Evolutionary conservation across 768 basidiomycete species (phyloP), one percentile per base, ranked within the genome.

Genomic region (Agrocybe pediades): DNA sequence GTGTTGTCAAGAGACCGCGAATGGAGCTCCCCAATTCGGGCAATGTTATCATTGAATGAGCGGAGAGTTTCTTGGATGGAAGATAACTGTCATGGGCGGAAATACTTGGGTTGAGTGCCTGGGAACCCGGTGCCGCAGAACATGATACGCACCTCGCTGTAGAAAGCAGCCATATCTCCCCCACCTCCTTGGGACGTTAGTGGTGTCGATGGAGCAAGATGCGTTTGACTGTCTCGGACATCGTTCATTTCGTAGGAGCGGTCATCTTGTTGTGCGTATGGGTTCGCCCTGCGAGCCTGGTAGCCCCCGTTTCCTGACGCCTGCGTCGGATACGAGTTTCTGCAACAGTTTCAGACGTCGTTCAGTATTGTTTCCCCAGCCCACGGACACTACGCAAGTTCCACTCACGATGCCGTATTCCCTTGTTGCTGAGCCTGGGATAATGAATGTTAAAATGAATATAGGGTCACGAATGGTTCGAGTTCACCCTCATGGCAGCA

Each of bases 401-500:
- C 51, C 42, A 77, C 82, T 55, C 69, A 84, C 80, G 75, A 72
- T 69, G 69, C 74, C 53, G 74, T 58, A 66, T 74, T 77, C 47
- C 80, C 80, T 63, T 87, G 84, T 63, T 89, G 89, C 62, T 89
- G 89, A 44, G 88, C 88, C 87, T 89, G 58, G 25, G 11, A 26
- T 45, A 43, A 52, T 33, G 41, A 49, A 55, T 54, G 53, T 51
- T 48, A 53, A 30, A 27, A 45, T 46, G 57, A 62, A 40, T 53
- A 23, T n/a, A 40, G 16, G 26, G 3, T 23, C 24, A 19, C 17
- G 26, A 46, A 23, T 27, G 47, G 56, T 55, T 51, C 49, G 46
- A 49, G 58, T 58, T 51, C 46, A 90, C 90, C 75, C 90, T 84
- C 85, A 90, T 84, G 58, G 88, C 90, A 63, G 90, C 92, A 60